A percentile compares a stretch with the other conserved stretches of the same genome.
These are phyloP conservation scores for Inga oerstediana DNA, from an alignment of 306 rosid genomes.

Conservation along the genomic window DNA sequence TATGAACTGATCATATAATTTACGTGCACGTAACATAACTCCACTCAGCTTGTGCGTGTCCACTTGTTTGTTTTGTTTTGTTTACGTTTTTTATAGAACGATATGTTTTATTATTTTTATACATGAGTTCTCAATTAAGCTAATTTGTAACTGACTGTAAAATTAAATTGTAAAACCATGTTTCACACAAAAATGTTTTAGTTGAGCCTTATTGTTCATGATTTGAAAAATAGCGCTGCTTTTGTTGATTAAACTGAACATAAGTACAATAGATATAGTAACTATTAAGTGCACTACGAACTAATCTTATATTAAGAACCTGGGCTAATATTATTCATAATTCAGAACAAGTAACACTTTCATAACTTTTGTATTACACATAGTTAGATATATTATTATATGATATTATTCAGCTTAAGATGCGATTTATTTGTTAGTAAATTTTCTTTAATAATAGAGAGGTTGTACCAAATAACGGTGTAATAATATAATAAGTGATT, in stretches of 20 bases:
- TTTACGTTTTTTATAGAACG: background rate
- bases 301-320: no score
- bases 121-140: background rate
- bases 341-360: background rate
- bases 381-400: no score
- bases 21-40: background rate
- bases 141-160: background rate
- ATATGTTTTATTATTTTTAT: background rate
- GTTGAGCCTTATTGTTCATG: background rate
- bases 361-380: background rate
- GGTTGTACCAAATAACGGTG: background rate
- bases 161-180: background rate
- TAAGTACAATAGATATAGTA: no score
- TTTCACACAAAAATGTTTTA: background rate
- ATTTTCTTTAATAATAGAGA: background rate
- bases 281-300: no score
- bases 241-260: background rate
- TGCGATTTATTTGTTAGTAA: background rate
- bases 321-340: background rate
- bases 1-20: background rate
- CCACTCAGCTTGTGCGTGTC: background rate
- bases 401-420: background rate
- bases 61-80: background rate
- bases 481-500: no score
- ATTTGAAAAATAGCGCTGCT: background rate